A percentile compares a stretch with the other conserved stretches of the same genome.
phyloP scores from a whole-genome alignment of 2,329 filamentous ascomycete species.

The Torrubiella hemipterigena region DNA sequence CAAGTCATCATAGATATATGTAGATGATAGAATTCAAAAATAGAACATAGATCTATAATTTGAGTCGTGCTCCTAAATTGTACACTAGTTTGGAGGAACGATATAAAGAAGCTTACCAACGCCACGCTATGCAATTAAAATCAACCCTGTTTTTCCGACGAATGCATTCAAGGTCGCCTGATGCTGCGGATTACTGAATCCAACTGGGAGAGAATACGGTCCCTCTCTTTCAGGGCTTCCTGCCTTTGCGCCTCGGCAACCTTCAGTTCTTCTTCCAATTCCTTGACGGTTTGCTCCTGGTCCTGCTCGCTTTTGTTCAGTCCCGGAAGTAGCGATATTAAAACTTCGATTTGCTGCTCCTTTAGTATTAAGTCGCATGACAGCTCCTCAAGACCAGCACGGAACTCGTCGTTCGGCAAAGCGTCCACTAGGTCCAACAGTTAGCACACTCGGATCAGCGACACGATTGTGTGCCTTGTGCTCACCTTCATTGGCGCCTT shows the following conservation, averaged over 20 bases:
- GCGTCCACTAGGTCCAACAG: slow-evolving; percentile 40
- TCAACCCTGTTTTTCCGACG: not conserved
- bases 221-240: slow-evolving; percentile 51
- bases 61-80: not conserved
- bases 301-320: slow-evolving; percentile 68
- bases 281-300: slow-evolving; percentile 55
- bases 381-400: slow-evolving; percentile 57
- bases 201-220: slow-evolving; percentile 46
- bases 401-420: slow-evolving; percentile 51
- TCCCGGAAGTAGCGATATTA: slow-evolving; percentile 65
- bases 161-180: slow-evolving; percentile 38
- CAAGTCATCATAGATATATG: slow-evolving; percentile 33
- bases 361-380: slow-evolving; percentile 67
- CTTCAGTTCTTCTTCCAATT: slow-evolving; percentile 53
- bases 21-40: not conserved
- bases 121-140: slow-evolving; percentile 15
- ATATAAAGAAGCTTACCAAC: too few relatives aligned
- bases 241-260: slow-evolving; percentile 49
- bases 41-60: not conserved
- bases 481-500: slow-evolving; percentile 38
- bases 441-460: slow-evolving; percentile 1
- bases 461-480: slow-evolving; percentile 1
- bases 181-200: slow-evolving; percentile 50
- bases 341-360: slow-evolving; percentile 69
- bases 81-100: too few relatives aligned